These are phyloP conservation scores for Nasturtium officinale DNA, from an alignment of 345 rosid species.

Conservation along the genomic window DNA sequence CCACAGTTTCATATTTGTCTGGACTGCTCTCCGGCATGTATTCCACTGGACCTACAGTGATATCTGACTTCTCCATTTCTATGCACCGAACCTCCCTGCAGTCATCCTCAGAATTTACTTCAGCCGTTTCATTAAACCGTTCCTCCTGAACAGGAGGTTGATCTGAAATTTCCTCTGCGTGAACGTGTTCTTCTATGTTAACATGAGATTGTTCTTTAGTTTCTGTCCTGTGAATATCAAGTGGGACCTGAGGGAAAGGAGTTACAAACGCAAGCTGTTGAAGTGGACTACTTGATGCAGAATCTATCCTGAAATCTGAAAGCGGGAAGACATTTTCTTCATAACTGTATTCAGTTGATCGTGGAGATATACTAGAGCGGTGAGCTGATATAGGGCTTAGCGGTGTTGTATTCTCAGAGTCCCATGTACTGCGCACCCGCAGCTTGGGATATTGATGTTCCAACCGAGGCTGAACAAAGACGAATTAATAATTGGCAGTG, in stretches of 20 bases:
- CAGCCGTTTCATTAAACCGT: conserved; percentile 38
- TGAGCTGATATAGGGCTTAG: conserved; percentile 47
- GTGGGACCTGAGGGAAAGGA: conserved; percentile 28
- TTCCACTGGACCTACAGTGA: conserved; percentile 40
- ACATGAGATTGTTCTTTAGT: conserved; percentile 29
- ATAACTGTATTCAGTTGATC: conserved; percentile 60
- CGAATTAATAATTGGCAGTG: conserved; percentile 6
- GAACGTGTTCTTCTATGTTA: conserved; percentile 38
- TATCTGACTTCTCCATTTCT: conserved; percentile 49
- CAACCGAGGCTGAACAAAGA: conserved; percentile 50
- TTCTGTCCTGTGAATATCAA: conserved; percentile 16
- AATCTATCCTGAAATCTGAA: conserved; percentile 53
- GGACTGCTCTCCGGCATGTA: conserved; percentile 39
- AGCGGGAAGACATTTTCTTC: conserved; percentile 61
- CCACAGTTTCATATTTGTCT: conserved; percentile 33
- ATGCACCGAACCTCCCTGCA: conserved; percentile 71
- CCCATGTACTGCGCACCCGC: conserved; percentile 63
- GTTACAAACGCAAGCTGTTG: conserved; percentile 39
- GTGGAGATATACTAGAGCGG: conserved; percentile 52
- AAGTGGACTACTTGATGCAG: conserved; percentile 38
- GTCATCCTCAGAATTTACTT: conserved; percentile 45
- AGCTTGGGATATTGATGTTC: conserved; percentile 64
- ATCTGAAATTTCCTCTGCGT: not conserved
- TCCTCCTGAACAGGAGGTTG: conserved; percentile 36
- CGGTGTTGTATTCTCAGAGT: conserved; percentile 50